phyloP scores from a whole-genome alignment of 1,139 yeast species.

The Pichia sp. region DNA sequence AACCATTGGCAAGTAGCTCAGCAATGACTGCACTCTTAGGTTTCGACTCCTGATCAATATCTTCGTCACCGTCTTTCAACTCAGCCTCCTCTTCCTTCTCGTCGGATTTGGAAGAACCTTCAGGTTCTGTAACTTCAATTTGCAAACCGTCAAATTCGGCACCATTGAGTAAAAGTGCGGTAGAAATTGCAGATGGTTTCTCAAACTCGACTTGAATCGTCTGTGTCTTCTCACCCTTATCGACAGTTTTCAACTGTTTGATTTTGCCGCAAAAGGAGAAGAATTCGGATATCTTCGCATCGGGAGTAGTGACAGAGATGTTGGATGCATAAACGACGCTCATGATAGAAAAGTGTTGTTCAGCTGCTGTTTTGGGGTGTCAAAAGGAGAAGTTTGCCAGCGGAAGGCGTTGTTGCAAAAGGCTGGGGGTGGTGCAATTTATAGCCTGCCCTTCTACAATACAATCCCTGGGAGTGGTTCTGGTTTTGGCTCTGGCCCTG shows the following conservation, averaged over 20 bases:
- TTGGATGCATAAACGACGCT: slow-evolving; percentile 56
- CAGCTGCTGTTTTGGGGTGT: too few relatives aligned
- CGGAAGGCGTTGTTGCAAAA: too few relatives aligned
- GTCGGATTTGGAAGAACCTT: slow-evolving; percentile 8
- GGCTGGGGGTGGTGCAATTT: too few relatives aligned
- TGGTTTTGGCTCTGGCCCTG: too few relatives aligned
- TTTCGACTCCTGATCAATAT: slow-evolving; percentile 67
- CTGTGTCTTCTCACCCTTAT: slow-evolving; percentile 30
- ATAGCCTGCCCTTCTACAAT: too few relatives aligned
- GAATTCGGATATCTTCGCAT: slow-evolving; percentile 56
- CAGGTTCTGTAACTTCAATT: slow-evolving; percentile 17
- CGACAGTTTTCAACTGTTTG: slow-evolving; percentile 35
- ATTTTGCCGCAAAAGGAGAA: slow-evolving; percentile 76
- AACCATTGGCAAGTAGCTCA: slow-evolving; percentile 67
- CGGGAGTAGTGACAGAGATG: slow-evolving; percentile 47
- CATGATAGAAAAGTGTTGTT: too few relatives aligned
- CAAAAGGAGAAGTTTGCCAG: too few relatives aligned
- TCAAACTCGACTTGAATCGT: slow-evolving; percentile 48
- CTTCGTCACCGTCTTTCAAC: slow-evolving; percentile 27
- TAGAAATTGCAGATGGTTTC: slow-evolving; percentile 55
- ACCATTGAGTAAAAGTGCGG: slow-evolving; percentile 68
- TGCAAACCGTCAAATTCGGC: slow-evolving; percentile 57
- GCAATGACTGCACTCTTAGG: slow-evolving; percentile 74
- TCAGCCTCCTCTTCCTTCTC: slow-evolving; percentile 8
- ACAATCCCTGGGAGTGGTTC: too few relatives aligned